Conservation (phyloP, 768 basidiomycete genomes). For the Saitozyma sp. region DNA sequence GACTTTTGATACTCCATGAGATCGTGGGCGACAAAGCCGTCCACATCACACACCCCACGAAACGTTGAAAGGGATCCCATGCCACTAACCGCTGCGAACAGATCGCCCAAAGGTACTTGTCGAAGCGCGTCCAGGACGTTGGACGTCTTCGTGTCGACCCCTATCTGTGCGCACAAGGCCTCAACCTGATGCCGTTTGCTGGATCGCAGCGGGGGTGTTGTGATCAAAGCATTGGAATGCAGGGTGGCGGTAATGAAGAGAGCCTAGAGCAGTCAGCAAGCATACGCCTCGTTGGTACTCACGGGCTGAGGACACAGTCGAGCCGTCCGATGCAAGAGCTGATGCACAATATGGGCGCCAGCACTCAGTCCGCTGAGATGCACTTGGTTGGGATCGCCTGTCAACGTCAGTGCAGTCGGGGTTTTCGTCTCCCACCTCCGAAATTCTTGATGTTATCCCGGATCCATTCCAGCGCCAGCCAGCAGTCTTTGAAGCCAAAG, state of each 20-base stretch:
- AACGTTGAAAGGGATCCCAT: conserved; percentile 65
- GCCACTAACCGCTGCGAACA: conserved; percentile 64
- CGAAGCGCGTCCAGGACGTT: conserved; percentile 60
- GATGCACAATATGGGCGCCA: conserved; percentile 72
- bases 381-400: conserved; percentile 58
- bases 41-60: conserved; percentile 64
- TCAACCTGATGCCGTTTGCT: conserved; percentile 66
- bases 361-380: conserved; percentile 72
- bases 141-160: conserved; percentile 60
- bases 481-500: conserved; percentile 82
- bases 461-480: conserved; percentile 72
- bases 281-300: conserved; percentile 23
- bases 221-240: conserved; percentile 74
- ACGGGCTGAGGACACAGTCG: conserved; percentile 58
- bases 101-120: conserved; percentile 59
- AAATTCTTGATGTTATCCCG: conserved; percentile 67
- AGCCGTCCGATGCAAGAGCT: conserved; percentile 69
- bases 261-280: conserved; percentile 49
- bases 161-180: conserved; percentile 62
- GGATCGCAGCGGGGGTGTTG: conserved; percentile 62
- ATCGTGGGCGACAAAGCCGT: conserved; percentile 63
- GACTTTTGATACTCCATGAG: conserved; percentile 69
- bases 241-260: conserved; percentile 70
- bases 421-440: conserved; percentile 61
- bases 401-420: background rate